Evolutionary conservation across 768 basidiomycete genomes (phyloP).

Genomic region (Piloderma croceum): DNA sequence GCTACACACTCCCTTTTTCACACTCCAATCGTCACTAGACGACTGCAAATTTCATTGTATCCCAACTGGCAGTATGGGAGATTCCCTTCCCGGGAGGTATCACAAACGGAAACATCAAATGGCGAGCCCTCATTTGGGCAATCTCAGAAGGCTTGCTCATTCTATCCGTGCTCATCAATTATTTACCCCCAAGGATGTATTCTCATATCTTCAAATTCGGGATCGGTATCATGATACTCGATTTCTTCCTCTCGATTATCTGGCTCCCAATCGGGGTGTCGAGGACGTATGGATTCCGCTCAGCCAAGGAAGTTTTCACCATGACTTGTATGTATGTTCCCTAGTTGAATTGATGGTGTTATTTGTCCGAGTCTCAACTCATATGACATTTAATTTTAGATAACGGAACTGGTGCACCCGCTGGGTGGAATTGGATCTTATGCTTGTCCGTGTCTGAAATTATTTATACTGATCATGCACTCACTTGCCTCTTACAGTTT

Average conservation of each 20-base stretch:
- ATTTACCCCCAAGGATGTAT: slow-evolving; percentile 72
- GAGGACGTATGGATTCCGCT: slow-evolving; percentile 48
- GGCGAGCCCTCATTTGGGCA: slow-evolving; percentile 81
- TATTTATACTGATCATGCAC: slow-evolving; percentile 2
- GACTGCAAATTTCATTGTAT: slow-evolving; percentile 85
- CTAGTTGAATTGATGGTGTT: too few relatives aligned
- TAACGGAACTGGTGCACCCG: slow-evolving; percentile 48
- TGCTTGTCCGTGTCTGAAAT: slow-evolving; percentile 44
- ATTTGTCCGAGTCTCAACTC: slow-evolving; percentile 5
- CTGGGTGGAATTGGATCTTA: slow-evolving; percentile 51
- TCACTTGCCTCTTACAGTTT: background rate
- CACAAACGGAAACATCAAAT: slow-evolving; percentile 67
- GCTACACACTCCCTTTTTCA: slow-evolving; percentile 1
- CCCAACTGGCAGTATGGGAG: slow-evolving; percentile 75
- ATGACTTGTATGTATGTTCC: slow-evolving; percentile 46
- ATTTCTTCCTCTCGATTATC: slow-evolving; percentile 85
- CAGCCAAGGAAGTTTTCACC: slow-evolving; percentile 44
- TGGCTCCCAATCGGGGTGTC: slow-evolving; percentile 90
- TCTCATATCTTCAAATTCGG: slow-evolving; percentile 75
- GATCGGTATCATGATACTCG: slow-evolving; percentile 69
- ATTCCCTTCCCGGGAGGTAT: slow-evolving; percentile 80
- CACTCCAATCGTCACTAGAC: slow-evolving; percentile 54
- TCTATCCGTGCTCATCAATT: slow-evolving; percentile 75
- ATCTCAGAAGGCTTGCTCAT: slow-evolving; percentile 70
- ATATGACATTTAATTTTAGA: slow-evolving; percentile 21